Evolutionary conservation across 2,329 filamentous ascomycete genomes (phyloP).

Genomic region (Pyricularia sp.): DNA sequence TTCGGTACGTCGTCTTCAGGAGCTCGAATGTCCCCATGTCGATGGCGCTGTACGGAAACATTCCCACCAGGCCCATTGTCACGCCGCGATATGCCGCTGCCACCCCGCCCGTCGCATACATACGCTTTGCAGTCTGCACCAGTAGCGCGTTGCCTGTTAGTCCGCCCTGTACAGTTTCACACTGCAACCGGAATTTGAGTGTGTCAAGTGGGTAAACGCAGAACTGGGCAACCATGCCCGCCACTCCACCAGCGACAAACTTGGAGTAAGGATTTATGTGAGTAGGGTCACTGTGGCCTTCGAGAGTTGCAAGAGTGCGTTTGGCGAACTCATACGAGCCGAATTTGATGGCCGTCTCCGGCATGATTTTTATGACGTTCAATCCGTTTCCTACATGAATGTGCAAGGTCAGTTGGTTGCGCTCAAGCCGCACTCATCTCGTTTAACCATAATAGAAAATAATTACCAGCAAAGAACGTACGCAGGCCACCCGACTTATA

Average conservation of each 20-base stretch:
- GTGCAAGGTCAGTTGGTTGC: neutral
- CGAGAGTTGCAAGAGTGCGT: slow-evolving; percentile 71
- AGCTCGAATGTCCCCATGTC: slow-evolving; percentile 94
- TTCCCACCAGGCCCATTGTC: slow-evolving; percentile 86
- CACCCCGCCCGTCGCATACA: slow-evolving; percentile 69
- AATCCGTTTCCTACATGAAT: slow-evolving; percentile 69
- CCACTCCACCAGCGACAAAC: slow-evolving; percentile 82
- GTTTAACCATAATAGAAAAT: neutral
- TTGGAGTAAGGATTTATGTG: slow-evolving; percentile 76
- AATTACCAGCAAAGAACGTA: slow-evolving; percentile 84
- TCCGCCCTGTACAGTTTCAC: slow-evolving; percentile 82
- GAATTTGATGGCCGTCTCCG: slow-evolving; percentile 96
- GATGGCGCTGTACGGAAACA: slow-evolving; percentile 97
- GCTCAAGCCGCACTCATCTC: neutral
- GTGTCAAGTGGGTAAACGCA: slow-evolving; percentile 93
- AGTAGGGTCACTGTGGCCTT: slow-evolving; percentile 77
- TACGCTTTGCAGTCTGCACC: slow-evolving; percentile 71
- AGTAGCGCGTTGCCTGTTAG: slow-evolving; percentile 77
- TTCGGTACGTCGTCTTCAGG: slow-evolving; percentile 66
- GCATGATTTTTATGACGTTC: slow-evolving; percentile 97
- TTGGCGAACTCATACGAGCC: slow-evolving; percentile 96
- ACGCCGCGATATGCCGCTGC: slow-evolving; percentile 81
- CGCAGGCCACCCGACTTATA: slow-evolving; percentile 80
- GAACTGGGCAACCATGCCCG: slow-evolving; percentile 92
- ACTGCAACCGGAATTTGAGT: slow-evolving; percentile 78